These are phyloP conservation scores for Colletotrichum incanum DNA, from an alignment of 2,329 filamentous ascomycete species.

Conservation along the genomic window DNA sequence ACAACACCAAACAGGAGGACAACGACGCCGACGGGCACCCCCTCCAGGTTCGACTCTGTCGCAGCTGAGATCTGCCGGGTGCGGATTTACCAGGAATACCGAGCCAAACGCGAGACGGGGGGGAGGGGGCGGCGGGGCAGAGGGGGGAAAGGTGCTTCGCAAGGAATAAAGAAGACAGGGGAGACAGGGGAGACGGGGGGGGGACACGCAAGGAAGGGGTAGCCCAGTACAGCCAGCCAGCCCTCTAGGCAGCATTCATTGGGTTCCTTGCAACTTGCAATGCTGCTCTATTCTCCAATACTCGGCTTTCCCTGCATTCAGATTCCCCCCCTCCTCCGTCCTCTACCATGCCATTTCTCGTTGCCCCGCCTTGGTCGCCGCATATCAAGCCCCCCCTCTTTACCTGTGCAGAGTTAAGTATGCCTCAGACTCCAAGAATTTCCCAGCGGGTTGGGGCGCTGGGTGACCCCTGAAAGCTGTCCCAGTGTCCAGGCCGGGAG, in stretches of 20 bases:
- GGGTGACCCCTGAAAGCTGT: slow-evolving; percentile 10
- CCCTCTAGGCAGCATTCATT: slow-evolving; percentile 30
- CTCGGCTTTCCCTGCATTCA: slow-evolving; percentile 14
- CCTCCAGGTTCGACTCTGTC: slow-evolving; percentile 25
- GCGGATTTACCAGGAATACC: slow-evolving; percentile 41
- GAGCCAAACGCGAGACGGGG: slow-evolving; percentile 39
- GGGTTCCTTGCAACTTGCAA: slow-evolving; percentile 17
- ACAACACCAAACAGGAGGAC: slow-evolving; percentile 6
- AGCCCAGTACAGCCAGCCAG: not conserved
- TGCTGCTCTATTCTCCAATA: slow-evolving; percentile 2
- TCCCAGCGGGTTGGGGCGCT: slow-evolving; percentile 26
- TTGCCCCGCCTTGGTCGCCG: slow-evolving; percentile 5
- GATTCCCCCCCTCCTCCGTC: not conserved
- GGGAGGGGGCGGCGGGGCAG: not conserved
- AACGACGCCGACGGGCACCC: slow-evolving; percentile 3
- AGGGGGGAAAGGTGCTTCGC: slow-evolving; percentile 7
- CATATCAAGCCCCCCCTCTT: not conserved
- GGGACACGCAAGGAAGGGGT: not conserved
- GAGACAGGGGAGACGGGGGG: not conserved
- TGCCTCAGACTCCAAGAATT: slow-evolving; percentile 8
- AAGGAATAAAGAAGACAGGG: slow-evolving; percentile 8
- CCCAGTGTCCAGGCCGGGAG: not conserved
- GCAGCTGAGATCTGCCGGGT: slow-evolving; percentile 40
- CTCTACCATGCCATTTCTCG: not conserved
- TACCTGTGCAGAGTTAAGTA: not conserved